Conservation (phyloP, 2,329 filamentous ascomycete species). For the Sporothrix sp. region DNA sequence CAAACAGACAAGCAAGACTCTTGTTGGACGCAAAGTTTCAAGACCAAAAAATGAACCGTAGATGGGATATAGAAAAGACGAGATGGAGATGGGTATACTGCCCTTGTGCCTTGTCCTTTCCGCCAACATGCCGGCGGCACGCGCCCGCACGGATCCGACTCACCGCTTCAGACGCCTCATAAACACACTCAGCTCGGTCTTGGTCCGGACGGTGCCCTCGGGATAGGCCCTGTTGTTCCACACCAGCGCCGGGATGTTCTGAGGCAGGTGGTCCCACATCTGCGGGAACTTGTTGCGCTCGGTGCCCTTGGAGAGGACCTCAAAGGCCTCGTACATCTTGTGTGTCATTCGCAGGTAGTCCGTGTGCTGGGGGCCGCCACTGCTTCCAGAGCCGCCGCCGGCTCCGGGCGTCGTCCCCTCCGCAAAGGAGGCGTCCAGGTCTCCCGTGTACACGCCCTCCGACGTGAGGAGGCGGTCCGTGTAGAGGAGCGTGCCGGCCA, state of each 20-base stretch:
- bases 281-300: conserved; percentile 2
- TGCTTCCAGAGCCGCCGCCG: too few species aligned
- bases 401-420: too few species aligned
- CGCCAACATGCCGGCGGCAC: too few species aligned
- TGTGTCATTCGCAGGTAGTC: conserved; percentile 11
- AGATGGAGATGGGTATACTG: too few species aligned
- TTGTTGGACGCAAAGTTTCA: too few species aligned
- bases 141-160: too few species aligned
- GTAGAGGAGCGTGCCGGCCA: conserved; percentile 7
- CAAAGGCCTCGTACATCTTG: not conserved
- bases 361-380: not conserved
- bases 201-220: not conserved
- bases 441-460: not conserved
- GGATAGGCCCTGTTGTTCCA: conserved; percentile 1
- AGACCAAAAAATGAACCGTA: too few species aligned
- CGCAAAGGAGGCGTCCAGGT: too few species aligned
- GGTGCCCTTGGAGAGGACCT: not conserved
- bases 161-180: conserved; percentile 2
- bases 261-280: not conserved
- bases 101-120: too few species aligned
- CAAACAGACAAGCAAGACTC: too few species aligned
- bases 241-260: not conserved
- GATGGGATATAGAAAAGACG: too few species aligned
- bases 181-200: not conserved
- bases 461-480: conserved; percentile 8